Evolutionary conservation across 1,284 basidiomycete genomes (phyloP), one percentile per base, ranked within the genome.

Genomic region (Leccinum pallidistipes): DNA sequence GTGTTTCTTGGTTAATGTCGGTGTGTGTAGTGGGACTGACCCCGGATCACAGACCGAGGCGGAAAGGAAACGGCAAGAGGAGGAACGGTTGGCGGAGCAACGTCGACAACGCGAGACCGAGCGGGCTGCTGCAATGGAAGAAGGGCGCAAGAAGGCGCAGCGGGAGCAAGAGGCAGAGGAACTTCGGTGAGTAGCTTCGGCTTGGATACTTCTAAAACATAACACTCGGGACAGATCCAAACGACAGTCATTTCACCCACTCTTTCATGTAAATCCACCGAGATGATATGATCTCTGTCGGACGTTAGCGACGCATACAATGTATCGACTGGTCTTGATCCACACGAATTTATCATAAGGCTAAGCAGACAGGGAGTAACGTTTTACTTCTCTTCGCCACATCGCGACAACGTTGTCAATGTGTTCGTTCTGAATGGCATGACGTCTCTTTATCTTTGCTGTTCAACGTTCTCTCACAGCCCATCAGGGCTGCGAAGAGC

Each of bases 231-330:
- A 55, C 55, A 90, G 87, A 81, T 86, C 59, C 87, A 86, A 71
- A 83, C 87, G 6, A 80, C 84, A 66, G 77, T 82, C 1, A 84
- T 91, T 55, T 88, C 86, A 6, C 84, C 86, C 4, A 77, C 79
- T 0, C 75, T 91, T 51, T 80, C 84, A 5, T 91, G 87, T 74
- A 86, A 86, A 76, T 85, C 90, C 1, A 90, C 87, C 1, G 94
- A 95, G 68, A 86, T 91, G 61, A 87, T 95, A 58, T 84, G 24
- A 27, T 29, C 86, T 1, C 79, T 94, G 59, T 77, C 83, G 3
- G 93, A 95, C 62, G 84, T 96, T 65, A 92, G 91, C 75, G 94
- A 96, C 69, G 85, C 93, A 1, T 91, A 93, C 71, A 90, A 90
- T 58, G 86, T 92, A 16, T 85, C 87, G 3, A 89, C 86, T 3